A percentile compares a stretch with the other conserved stretches of the same genome.
phyloP scores from a whole-genome alignment of 441 rosid species.

The Macaranga tanarius region DNA sequence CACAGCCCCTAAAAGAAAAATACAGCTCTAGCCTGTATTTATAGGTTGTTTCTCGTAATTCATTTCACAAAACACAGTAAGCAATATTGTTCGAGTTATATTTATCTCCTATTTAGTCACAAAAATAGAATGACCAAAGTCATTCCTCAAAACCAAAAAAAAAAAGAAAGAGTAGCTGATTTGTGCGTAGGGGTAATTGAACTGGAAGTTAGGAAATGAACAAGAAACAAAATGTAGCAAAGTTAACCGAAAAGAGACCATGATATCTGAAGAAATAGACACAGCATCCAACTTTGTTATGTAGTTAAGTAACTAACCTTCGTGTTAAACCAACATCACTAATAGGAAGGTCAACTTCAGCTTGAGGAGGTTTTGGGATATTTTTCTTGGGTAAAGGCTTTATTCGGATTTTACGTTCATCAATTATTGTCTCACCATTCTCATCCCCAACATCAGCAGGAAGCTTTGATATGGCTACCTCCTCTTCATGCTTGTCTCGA shows the following conservation, averaged over 20 bases:
- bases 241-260: not conserved
- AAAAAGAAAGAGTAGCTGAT: not conserved
- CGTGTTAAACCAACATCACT: slow-evolving; percentile 86
- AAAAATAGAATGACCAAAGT: not conserved
- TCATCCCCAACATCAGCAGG: slow-evolving; percentile 99
- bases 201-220: not conserved
- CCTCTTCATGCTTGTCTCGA: slow-evolving; percentile 96
- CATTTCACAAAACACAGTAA: not conserved
- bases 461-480: slow-evolving; percentile 86
- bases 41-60: not conserved
- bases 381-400: slow-evolving; percentile 87
- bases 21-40: not conserved
- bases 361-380: slow-evolving; percentile 56
- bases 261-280: not conserved
- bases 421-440: slow-evolving; percentile 95
- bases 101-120: not conserved
- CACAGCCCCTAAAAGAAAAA: not conserved
- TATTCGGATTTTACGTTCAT: slow-evolving; percentile 97
- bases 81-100: not conserved
- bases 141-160: not conserved
- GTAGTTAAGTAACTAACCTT: slow-evolving; percentile 58
- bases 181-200: not conserved
- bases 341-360: slow-evolving; percentile 65
- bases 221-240: not conserved
- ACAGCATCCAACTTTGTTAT: not conserved